These are phyloP conservation scores for Malassezia nana DNA, from an alignment of 1,284 basidiomycete species.

Conservation along the genomic window DNA sequence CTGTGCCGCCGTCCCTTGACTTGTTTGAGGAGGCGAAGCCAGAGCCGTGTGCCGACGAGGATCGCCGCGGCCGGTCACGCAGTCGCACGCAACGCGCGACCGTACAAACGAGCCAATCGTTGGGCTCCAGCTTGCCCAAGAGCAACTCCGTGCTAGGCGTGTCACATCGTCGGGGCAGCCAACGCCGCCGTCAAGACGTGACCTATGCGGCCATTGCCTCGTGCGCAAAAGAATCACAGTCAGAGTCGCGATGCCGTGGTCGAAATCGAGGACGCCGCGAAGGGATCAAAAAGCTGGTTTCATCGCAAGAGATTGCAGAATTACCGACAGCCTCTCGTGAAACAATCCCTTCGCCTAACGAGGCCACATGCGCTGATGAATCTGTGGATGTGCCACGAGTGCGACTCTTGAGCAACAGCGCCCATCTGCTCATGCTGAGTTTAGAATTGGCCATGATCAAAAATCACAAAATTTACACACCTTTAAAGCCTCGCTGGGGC, in stretches of 20 bases:
- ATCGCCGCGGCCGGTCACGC: conserved; percentile 1
- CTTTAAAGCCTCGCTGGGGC: conserved; percentile 43
- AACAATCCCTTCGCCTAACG: background rate
- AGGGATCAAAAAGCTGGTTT: conserved; percentile 26
- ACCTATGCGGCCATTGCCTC: conserved; percentile 3
- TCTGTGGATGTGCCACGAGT: conserved; percentile 17
- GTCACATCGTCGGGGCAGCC: background rate
- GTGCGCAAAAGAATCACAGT: background rate
- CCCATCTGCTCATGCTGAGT: conserved; percentile 44
- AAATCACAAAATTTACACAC: conserved; percentile 42
- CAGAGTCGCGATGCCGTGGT: background rate
- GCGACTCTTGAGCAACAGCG: conserved; percentile 36
- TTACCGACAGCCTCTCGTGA: background rate
- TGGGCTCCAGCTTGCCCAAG: conserved; percentile 15
- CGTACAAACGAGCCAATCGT: conserved; percentile 27
- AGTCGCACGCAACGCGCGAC: conserved; percentile 2
- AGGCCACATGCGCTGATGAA: background rate
- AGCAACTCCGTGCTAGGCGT: background rate
- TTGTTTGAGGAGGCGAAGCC: conserved; percentile 21
- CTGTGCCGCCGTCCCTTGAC: conserved; percentile 24
- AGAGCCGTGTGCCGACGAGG: conserved; percentile 6
- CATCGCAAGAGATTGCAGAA: conserved; percentile 5
- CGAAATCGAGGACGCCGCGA: conserved; percentile 22
- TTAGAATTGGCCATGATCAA: conserved; percentile 46
- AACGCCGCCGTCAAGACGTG: background rate